Evolutionary conservation across 176 grass and related monocot genomes (phyloP).

Genomic region (sorghum (Sorghum bicolor)): DNA sequence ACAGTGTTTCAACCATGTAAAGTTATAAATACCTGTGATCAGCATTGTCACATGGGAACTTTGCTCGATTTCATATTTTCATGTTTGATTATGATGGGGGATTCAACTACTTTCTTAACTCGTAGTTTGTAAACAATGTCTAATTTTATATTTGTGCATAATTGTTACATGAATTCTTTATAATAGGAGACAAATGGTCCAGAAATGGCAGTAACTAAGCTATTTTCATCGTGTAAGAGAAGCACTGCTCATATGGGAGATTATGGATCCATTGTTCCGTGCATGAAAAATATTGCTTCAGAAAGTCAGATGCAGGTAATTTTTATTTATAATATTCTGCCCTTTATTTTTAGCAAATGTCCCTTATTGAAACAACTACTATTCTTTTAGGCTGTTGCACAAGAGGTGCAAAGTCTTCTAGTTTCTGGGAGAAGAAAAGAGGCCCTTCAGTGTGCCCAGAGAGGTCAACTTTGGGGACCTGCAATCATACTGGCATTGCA

Average conservation of each 20-base stretch:
- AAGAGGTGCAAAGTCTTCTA: constrained; percentile 89
- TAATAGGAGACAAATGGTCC: constrained; percentile 77
- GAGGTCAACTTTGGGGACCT: constrained; percentile 96
- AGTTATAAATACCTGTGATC: constrained; percentile 16
- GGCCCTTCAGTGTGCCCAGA: constrained; percentile 82
- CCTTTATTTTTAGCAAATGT: neutral
- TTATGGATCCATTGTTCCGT: constrained; percentile 50
- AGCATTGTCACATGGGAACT: neutral
- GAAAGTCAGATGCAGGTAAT: constrained; percentile 86
- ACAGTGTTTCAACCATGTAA: neutral
- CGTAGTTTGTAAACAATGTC: neutral
- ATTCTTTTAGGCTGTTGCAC: constrained; percentile 68
- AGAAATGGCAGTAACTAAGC: constrained; percentile 92
- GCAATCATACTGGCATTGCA: constrained; percentile 91
- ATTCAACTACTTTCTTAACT: constrained; percentile 4
- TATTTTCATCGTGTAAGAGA: constrained; percentile 82
- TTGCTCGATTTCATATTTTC: neutral
- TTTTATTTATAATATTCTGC: constrained; percentile 17
- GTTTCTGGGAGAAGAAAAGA: constrained; percentile 95
- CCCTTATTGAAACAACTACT: constrained; percentile 32
- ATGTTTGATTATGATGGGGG: neutral
- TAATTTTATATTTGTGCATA: neutral
- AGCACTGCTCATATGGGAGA: constrained; percentile 28
- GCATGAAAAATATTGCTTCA: constrained; percentile 70
- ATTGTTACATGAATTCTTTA: constrained; percentile 25